phyloP scores from a whole-genome alignment of 257 asterid species.

The Gardenia jasminoides region DNA sequence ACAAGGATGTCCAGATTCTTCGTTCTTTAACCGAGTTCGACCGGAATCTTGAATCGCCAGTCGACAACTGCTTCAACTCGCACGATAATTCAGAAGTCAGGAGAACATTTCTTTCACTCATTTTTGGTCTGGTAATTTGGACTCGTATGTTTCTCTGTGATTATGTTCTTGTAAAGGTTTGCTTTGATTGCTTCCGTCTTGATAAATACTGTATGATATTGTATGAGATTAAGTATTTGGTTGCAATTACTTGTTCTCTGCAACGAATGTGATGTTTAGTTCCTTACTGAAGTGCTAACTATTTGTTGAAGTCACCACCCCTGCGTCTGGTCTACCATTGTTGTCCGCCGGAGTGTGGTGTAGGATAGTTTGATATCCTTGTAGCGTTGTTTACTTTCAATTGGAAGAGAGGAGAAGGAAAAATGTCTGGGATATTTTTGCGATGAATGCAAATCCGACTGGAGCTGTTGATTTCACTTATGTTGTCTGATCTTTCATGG shows the following conservation, averaged over 20 bases:
- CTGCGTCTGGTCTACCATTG: no score
- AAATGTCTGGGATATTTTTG: not conserved
- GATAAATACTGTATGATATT: not conserved
- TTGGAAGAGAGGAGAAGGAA: not conserved
- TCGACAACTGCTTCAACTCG: not conserved
- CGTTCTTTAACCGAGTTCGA: conserved; percentile 10
- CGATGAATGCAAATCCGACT: not conserved
- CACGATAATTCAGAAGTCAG: not conserved
- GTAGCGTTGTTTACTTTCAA: not conserved
- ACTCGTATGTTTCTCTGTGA: not conserved
- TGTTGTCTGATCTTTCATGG: no score
- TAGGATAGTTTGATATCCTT: not conserved
- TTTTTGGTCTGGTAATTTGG: not conserved
- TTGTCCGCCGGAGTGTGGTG: no score
- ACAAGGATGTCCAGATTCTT: conserved; percentile 3
- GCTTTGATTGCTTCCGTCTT: not conserved
- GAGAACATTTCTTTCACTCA: not conserved
- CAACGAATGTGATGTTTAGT: not conserved
- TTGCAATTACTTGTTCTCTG: not conserved
- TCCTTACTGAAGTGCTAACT: no score
- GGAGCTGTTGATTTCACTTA: not conserved
- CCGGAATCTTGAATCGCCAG: conserved; percentile 23
- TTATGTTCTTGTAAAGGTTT: not conserved
- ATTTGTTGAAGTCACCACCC: no score
- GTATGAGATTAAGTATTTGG: not conserved